Base-by-base conservation (phyloP, 495 filamentous ascomycete species). In the Xylaria telfairii region DNA sequence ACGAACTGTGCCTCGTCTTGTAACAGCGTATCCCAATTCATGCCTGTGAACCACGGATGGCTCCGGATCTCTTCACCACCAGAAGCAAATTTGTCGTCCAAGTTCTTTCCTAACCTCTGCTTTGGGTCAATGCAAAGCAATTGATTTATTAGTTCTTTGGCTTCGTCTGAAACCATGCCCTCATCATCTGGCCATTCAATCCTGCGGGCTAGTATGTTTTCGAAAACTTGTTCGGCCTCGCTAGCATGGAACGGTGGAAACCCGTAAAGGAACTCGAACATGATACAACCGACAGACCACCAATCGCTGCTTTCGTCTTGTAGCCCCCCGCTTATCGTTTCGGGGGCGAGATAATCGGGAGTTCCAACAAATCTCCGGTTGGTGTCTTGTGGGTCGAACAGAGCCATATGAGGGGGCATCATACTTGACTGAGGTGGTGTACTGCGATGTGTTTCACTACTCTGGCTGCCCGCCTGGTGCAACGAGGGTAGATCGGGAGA, bases 221-320 rank as follows among this genome's bases (percentile, higher is more conserved):
- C 93, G 75, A 99, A 99, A 13, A 99, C 96, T 75, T 95, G 86
- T 68, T 99, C 96, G 0, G 96, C 96, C 49, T 93, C 93, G 21
- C 85, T 84, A 7, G 93, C 96, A 77, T 99, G 94, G 81, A 99
- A 99, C 26, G 96, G 96, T 1, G 96, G 96, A 28, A 81, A 93
- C 87, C 65, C 96, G 77, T 92, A 98, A 24, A 99, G 83, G 71
- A 97, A 98, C 74, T 99, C 96, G 77, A 98, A 99, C 81, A 98
- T 84, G 70, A 99, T 98, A 75, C 96, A 98, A 2, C 96, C 96
- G 56, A 99, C 83, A 8, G 96, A 98, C 96, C 96, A 99, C 96
- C 96, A 99, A 87, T 99, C 96, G 79, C 96, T 98, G 73, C 94
- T 95, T 78, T 98, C 94, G 78, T 99, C 96, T 81, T 98, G 96